These are phyloP conservation scores for Phytophthora tubulina DNA, from an alignment of 352 stramenopile genomes.

Conservation along the genomic window DNA sequence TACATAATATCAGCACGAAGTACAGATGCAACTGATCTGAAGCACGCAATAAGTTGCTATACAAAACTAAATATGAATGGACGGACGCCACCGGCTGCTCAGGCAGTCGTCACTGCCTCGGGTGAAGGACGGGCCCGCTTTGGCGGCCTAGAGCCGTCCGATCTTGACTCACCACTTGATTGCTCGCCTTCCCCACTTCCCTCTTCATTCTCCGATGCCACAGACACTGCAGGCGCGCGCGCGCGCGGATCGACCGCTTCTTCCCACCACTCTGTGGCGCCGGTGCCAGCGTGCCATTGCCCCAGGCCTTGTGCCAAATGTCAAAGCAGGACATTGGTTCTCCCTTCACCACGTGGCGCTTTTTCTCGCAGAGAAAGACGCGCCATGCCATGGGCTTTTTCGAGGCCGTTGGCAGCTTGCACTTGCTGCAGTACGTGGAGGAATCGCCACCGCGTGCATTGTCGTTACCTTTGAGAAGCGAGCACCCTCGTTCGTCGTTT, in stretches of 20 bases:
- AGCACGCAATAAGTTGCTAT: not conserved
- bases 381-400: slow-evolving; percentile 11
- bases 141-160: not conserved
- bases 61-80: not conserved
- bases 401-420: not conserved
- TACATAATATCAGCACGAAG: not conserved
- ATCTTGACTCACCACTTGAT: not conserved
- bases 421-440: slow-evolving; percentile 10
- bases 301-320: slow-evolving; percentile 16
- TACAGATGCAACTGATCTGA: not conserved
- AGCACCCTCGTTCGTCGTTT: not conserved
- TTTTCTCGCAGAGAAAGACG: slow-evolving; percentile 11
- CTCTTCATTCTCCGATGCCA: not conserved
- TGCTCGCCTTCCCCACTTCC: not conserved
- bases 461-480: not conserved
- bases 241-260: not conserved
- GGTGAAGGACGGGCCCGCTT: not conserved
- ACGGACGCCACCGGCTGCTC: not conserved
- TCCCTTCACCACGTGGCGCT: not conserved
- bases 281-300: slow-evolving; percentile 5
- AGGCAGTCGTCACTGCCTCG: too few species aligned
- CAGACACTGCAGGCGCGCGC: not conserved
- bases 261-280: not conserved
- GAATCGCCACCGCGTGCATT: not conserved
- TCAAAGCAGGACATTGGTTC: slow-evolving; percentile 12